Evolutionary conservation across 768 basidiomycete species (phyloP).

Genomic region (Rhizopogon vesiculosus): DNA sequence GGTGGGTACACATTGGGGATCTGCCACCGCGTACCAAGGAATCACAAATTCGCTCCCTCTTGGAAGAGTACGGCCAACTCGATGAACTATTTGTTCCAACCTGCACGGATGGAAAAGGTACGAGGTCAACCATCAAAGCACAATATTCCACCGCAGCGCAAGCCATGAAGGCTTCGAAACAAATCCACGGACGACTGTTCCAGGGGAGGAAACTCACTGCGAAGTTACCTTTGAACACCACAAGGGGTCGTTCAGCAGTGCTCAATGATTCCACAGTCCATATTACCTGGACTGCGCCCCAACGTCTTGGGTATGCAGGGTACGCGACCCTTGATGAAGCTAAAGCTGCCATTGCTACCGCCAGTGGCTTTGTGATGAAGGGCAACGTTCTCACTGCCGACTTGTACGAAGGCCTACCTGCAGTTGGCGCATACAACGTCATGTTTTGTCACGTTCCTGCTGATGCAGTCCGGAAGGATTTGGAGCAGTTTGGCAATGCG

Average conservation of each 20-base stretch:
- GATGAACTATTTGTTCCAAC: conserved; percentile 30
- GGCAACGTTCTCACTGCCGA: conserved; percentile 41
- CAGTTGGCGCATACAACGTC: conserved; percentile 55
- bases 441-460: conserved; percentile 53
- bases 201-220: conserved; percentile 38
- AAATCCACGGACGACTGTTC: conserved; percentile 42
- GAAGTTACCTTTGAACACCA: conserved; percentile 39
- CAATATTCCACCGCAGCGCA: conserved; percentile 44
- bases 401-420: conserved; percentile 54
- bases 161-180: conserved; percentile 47
- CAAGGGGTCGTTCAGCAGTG: conserved; percentile 27
- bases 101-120: conserved; percentile 8
- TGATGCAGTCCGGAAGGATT: conserved; percentile 32
- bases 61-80: conserved; percentile 45
- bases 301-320: conserved; percentile 56
- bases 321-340: conserved; percentile 50
- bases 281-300: conserved; percentile 57
- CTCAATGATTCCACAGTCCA: conserved; percentile 53
- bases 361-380: conserved; percentile 31
- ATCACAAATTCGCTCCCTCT: conserved; percentile 30
- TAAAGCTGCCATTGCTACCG: conserved; percentile 40
- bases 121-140: conserved; percentile 31
- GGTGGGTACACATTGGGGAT: conserved; percentile 51
- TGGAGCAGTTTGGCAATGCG: conserved; percentile 42
- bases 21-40: conserved; percentile 35